Evolutionary conservation across 345 rosid species (phyloP).

Genomic region (Tarenaya hassleriana): DNA sequence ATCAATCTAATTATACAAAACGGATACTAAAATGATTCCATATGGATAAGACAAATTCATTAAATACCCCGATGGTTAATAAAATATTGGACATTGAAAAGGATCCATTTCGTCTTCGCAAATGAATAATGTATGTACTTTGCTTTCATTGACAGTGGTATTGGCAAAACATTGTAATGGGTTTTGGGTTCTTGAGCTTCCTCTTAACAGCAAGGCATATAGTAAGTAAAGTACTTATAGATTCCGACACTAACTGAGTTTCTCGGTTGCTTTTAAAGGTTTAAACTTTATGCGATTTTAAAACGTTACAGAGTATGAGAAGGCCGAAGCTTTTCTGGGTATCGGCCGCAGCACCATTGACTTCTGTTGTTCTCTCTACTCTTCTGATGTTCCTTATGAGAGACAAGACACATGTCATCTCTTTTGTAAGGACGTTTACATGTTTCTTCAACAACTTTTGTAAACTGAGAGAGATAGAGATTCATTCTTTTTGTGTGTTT

Average conservation of each 20-base stretch:
- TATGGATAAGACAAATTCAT: too few relatives aligned
- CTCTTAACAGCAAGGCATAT: constrained; percentile 74
- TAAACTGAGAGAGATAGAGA: constrained; percentile 10
- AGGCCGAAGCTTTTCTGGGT: constrained; percentile 94
- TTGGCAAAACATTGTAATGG: constrained; percentile 79
- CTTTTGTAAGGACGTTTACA: constrained; percentile 49
- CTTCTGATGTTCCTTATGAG: constrained; percentile 51
- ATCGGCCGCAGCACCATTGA: constrained; percentile 86
- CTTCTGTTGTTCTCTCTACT: constrained; percentile 77
- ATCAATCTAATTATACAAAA: too few relatives aligned
- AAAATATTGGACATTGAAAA: too few relatives aligned
- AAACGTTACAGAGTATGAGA: constrained; percentile 53
- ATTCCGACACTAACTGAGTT: neutral
- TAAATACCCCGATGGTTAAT: too few relatives aligned
- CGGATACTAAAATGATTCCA: too few relatives aligned
- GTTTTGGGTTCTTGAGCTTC: constrained; percentile 56
- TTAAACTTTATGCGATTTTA: neutral
- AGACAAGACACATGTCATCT: constrained; percentile 56
- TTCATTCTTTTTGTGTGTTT: neutral
- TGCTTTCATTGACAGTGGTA: constrained; percentile 69
- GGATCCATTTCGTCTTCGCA: too few relatives aligned
- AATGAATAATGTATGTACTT: neutral
- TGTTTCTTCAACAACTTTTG: neutral
- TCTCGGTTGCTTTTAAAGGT: too few relatives aligned
- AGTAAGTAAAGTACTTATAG: too few relatives aligned